These are phyloP conservation scores for Tuber microsphaerosporum DNA, from an alignment of 495 filamentous ascomycete genomes.

Conservation along the genomic window DNA sequence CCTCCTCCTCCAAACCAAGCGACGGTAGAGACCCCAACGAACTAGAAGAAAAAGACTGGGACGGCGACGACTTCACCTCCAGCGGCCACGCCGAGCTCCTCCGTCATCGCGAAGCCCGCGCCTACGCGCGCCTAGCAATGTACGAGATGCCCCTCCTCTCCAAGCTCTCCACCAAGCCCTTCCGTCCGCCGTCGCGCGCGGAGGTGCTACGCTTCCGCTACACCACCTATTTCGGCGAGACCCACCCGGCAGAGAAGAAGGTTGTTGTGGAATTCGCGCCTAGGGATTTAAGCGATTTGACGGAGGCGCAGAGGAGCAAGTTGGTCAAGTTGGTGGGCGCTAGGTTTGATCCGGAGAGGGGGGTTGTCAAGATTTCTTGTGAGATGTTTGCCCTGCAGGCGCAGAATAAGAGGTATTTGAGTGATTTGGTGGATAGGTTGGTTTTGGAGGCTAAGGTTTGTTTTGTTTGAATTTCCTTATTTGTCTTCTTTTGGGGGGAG, in stretches of 20 bases:
- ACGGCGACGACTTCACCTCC: slow-evolving; percentile 64
- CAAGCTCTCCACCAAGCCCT: slow-evolving; percentile 74
- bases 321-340: slow-evolving; percentile 77
- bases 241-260: slow-evolving; percentile 84
- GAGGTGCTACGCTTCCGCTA: slow-evolving; percentile 83
- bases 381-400: slow-evolving; percentile 79
- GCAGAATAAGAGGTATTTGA: slow-evolving; percentile 93
- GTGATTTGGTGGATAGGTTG: slow-evolving; percentile 65
- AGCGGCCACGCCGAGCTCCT: slow-evolving; percentile 81
- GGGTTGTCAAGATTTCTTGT: slow-evolving; percentile 80
- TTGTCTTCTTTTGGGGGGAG: not conserved
- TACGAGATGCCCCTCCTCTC: slow-evolving; percentile 94
- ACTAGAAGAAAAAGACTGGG: slow-evolving; percentile 47
- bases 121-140: slow-evolving; percentile 76
- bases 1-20: not conserved
- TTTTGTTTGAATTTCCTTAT: slow-evolving; percentile 34
- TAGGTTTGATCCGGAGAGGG: slow-evolving; percentile 84
- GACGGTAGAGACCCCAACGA: slow-evolving; percentile 16
- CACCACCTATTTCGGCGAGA: slow-evolving; percentile 92
- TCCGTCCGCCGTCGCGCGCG: slow-evolving; percentile 59
- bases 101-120: slow-evolving; percentile 77
- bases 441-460: slow-evolving; percentile 65
- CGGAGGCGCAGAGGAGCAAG: slow-evolving; percentile 62
- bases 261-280: slow-evolving; percentile 84
- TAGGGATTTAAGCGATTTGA: slow-evolving; percentile 57